Evolutionary conservation across 495 filamentous ascomycete species (phyloP), one percentile per base, ranked within the genome.

Genomic region (Clohesyomyces aquaticus): DNA sequence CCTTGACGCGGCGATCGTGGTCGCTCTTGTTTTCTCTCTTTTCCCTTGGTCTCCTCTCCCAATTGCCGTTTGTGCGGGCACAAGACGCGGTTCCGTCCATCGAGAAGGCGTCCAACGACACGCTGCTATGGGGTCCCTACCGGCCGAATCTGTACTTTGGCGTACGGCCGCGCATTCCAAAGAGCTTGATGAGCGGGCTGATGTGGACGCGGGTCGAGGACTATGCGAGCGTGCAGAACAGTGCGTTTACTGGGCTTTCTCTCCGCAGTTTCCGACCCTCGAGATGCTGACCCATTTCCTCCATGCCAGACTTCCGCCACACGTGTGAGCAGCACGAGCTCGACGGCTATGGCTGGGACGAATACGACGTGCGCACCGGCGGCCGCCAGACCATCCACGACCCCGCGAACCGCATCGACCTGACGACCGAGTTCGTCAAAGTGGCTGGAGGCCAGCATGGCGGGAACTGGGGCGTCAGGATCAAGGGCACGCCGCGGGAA

Each of bases 261-360:
- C 14, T 38, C 32, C 14, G 14, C 6, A 6, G 14, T 14, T 38
- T 14, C 14, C 6, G 32, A 14, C 6, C 32, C 6, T 38, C 32
- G 14, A 38, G 6, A 6, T 6, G 6, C 32, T 38, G 14, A 38
- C 32, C 6, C 32, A 38, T 38, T 38, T 6, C 6, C 32, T 38
- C 6, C 6, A 22, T n/a, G 46, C 18, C 76, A 96, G 92, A 86
- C 71, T 86, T 97, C 66, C 87, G 94, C 62, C 89, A 98, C 74
- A 96, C 95, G 0, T 98, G 94, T 76, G 94, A 98, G 72, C 94
- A 98, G 74, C 82, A 93, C 73, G 91, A 96, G 72, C 96, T 98
- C 88, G 86, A 86, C 43, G 92, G 94, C 35, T 98, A 98, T 73
- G 94, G 93, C 61, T 98, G 94, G 94, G 93, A 98, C 66, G 84